These are phyloP conservation scores for Paxillus involutus DNA, from an alignment of 768 basidiomycete species.

Conservation along the genomic window DNA sequence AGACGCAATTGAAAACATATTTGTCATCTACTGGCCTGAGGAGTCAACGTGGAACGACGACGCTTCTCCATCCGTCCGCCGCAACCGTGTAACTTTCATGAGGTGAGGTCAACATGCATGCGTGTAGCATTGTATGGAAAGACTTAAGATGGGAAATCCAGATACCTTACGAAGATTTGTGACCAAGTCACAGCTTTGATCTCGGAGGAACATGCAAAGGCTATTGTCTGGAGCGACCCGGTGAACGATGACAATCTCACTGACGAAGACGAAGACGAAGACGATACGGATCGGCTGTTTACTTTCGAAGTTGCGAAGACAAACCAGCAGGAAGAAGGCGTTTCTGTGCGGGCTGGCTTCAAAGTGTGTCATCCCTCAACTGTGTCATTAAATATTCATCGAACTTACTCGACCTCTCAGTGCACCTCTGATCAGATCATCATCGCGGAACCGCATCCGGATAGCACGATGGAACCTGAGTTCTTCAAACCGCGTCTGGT, in stretches of 20 bases:
- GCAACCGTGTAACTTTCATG: slow-evolving; percentile 62
- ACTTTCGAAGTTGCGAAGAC: slow-evolving; percentile 57
- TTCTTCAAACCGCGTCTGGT: slow-evolving; percentile 33
- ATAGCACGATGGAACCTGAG: slow-evolving; percentile 18
- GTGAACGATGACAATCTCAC: slow-evolving; percentile 21
- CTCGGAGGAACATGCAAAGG: slow-evolving; percentile 43
- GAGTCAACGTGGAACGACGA: slow-evolving; percentile 56
- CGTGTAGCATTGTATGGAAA: background rate
- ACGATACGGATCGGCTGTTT: slow-evolving; percentile 51
- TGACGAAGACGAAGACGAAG: slow-evolving; percentile 37
- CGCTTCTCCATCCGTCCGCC: slow-evolving; percentile 43
- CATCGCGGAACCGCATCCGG: slow-evolving; percentile 16
- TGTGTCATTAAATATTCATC: background rate
- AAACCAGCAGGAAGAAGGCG: slow-evolving; percentile 55
- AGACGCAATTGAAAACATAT: slow-evolving; percentile 26
- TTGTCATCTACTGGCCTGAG: slow-evolving; percentile 64
- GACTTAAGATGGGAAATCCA: slow-evolving; percentile 15
- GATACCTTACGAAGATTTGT: slow-evolving; percentile 58
- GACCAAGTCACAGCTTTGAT: slow-evolving; percentile 54
- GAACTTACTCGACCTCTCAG: background rate
- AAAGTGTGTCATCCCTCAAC: slow-evolving; percentile 27
- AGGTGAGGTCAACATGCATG: slow-evolving; percentile 33
- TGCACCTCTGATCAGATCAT: slow-evolving; percentile 19
- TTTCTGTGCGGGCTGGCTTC: slow-evolving; percentile 45
- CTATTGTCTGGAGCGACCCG: slow-evolving; percentile 45